Percentiles rank a stretch among this genome's conserved stretches.
These are phyloP conservation scores for Fusarium sp. DNA, from an alignment of 2,329 filamentous ascomycete species.

Conservation along the genomic window DNA sequence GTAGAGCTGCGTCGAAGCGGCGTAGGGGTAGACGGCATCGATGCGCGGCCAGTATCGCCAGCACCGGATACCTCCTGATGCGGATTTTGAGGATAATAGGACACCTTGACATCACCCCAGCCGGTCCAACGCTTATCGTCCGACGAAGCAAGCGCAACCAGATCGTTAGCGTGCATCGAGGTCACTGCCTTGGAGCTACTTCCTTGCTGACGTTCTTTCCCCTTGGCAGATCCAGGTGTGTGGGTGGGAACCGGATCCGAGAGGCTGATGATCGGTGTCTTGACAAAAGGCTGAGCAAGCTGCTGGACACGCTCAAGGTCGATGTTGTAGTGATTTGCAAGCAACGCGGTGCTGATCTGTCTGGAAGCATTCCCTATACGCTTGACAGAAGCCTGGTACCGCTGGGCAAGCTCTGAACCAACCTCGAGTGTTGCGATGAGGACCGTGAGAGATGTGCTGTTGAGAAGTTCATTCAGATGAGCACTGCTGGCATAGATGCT, in stretches of 20 bases:
- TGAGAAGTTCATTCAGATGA: conserved; percentile 88
- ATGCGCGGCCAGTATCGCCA: conserved; percentile 51
- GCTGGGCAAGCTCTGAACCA: conserved; percentile 86
- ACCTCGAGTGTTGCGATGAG: conserved; percentile 84
- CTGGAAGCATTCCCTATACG: conserved; percentile 74
- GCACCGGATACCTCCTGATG: conserved; percentile 35
- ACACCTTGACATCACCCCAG: conserved; percentile 84
- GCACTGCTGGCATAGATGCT: conserved; percentile 96
- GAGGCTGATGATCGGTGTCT: conserved; percentile 69
- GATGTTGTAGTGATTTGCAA: conserved; percentile 87
- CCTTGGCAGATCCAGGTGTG: conserved; percentile 72
- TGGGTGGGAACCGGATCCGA: conserved; percentile 65
- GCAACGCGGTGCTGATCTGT: conserved; percentile 76
- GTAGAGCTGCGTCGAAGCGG: conserved; percentile 78
- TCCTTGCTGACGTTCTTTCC: conserved; percentile 75
- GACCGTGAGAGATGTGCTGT: conserved; percentile 85
- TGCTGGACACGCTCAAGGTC: conserved; percentile 85
- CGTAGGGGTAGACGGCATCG: conserved; percentile 77
- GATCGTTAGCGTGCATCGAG: conserved; percentile 82
- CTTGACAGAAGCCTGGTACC: conserved; percentile 91
- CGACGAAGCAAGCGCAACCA: conserved; percentile 78
- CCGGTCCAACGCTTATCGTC: conserved; percentile 73
- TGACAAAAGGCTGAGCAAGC: conserved; percentile 84
- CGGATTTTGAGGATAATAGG: conserved; percentile 74
- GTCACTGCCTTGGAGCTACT: conserved; percentile 60